Base-by-base conservation (phyloP, 495 filamentous ascomycete genomes). In the Xylaria telfairii region DNA sequence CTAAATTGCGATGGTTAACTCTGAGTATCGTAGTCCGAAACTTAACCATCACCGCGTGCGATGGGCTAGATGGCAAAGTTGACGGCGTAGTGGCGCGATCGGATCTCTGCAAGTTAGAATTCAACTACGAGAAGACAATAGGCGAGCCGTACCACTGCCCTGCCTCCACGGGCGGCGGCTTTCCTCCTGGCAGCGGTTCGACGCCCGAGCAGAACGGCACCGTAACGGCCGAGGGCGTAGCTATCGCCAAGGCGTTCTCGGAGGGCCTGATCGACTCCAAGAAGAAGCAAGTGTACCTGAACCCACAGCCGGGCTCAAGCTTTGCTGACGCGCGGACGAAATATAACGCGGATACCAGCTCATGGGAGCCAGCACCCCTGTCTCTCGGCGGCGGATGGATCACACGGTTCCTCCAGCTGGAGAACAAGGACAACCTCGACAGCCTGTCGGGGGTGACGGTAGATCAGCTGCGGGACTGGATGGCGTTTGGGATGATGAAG, bases 111-210 rank as follows among this genome's bases (percentile, higher is more conserved):
- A 51, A 32, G n/a, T 70, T 77, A 21, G 28, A 71, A 17, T 65
- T 49, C 30, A 30, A 42, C 62, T 73, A 85, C 57, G 80, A 75
- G 57, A 76, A 76, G 26, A 81, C 82, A 59, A 78, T 88, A 49
- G 86, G 86, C 44, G 73, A 81, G 53, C 62, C 81, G 10, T 89
- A 88, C 75, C 80, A 80, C 76, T 89, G 86, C 56, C 79, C 85
- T 12, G 85, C 82, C 2, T 76, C 69, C 12, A 63, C 42, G 8
- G n/a, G 24, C 46, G 63, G 67, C 24, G 64, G 71, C 10, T 34
- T 65, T 32, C 59, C 65, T 10, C 71, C 71, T 4, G 71, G 71
- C 7, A 32, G 19, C 37, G 47, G 69, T 1, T 47, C 72, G 7
- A 77, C 76, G 0, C 85, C 85, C 0, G 81, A 76, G 3, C 82